phyloP scores from a whole-genome alignment of 495 filamentous ascomycete genomes.

The Xylaria intraflava region DNA sequence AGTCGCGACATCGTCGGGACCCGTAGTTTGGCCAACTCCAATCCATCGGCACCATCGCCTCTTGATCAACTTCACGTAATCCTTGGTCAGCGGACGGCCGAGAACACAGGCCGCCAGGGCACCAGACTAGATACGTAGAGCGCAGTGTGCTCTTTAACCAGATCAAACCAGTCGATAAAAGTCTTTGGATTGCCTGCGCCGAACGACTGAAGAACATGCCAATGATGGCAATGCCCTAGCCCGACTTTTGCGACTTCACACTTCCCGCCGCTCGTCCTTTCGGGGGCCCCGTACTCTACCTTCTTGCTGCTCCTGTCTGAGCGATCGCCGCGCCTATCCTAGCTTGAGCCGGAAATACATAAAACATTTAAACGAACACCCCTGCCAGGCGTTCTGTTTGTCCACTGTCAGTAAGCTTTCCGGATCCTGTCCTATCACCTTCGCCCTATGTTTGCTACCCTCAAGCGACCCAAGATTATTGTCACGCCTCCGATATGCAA shows the following conservation, averaged over 20 bases:
- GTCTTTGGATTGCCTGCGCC: neutral
- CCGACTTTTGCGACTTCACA: conserved; percentile 6
- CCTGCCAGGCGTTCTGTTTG: neutral
- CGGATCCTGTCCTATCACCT: neutral
- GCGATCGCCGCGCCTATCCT: conserved; percentile 1
- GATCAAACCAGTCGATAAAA: conserved; percentile 2
- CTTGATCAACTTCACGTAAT: neutral
- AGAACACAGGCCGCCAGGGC: neutral
- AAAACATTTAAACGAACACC: neutral
- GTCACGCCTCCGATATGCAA: neutral
- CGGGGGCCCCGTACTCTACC: neutral
- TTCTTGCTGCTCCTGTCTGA: neutral
- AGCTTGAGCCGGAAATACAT: neutral
- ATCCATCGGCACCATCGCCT: neutral
- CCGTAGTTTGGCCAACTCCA: neutral
- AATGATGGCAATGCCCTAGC: neutral
- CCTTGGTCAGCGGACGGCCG: neutral
- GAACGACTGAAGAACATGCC: conserved; percentile 2
- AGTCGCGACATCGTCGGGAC: too few relatives aligned
- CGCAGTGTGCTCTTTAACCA: neutral
- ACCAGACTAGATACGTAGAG: neutral
- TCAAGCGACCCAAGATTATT: neutral
- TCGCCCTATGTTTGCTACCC: neutral
- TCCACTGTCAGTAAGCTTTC: neutral
- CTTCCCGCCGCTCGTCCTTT: conserved; percentile 2